phyloP scores from a whole-genome alignment of 176 grass and related monocot species.

The Zea luxurians region DNA sequence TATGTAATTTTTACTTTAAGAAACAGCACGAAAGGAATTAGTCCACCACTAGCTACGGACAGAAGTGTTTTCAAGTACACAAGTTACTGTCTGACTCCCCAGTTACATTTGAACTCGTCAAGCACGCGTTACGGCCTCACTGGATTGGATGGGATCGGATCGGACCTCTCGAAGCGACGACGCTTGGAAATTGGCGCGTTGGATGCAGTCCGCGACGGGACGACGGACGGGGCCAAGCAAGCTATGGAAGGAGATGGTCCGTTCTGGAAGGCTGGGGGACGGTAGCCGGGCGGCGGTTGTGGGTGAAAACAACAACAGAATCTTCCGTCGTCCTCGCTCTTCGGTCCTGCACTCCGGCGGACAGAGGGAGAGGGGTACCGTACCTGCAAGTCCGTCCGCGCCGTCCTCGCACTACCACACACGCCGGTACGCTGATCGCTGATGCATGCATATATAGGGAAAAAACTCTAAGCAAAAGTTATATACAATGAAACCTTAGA shows the following conservation, averaged over 20 bases:
- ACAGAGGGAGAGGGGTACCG: no score
- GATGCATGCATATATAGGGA: no score
- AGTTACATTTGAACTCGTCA: not conserved
- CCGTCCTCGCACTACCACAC: no score
- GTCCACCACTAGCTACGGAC: not conserved
- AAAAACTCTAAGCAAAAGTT: no score
- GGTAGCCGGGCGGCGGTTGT: not conserved
- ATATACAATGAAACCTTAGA: no score
- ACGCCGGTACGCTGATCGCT: no score
- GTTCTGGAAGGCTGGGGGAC: not conserved
- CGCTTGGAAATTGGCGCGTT: not conserved
- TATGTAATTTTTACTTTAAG: not conserved
- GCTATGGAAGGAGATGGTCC: not conserved
- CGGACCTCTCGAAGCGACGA: not conserved
- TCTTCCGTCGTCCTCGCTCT: not conserved
- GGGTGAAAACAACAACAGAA: not conserved
- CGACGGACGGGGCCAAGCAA: no score
- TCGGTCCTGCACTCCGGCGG: not conserved
- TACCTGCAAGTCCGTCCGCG: no score
- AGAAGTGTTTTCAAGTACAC: not conserved
- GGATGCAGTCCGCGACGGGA: not conserved
- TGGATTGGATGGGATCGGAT: not conserved
- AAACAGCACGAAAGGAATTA: not conserved
- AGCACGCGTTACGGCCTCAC: not conserved
- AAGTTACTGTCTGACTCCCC: not conserved